Base-by-base conservation (phyloP, 768 basidiomycete species). In the Phaeolepiota aurea region DNA sequence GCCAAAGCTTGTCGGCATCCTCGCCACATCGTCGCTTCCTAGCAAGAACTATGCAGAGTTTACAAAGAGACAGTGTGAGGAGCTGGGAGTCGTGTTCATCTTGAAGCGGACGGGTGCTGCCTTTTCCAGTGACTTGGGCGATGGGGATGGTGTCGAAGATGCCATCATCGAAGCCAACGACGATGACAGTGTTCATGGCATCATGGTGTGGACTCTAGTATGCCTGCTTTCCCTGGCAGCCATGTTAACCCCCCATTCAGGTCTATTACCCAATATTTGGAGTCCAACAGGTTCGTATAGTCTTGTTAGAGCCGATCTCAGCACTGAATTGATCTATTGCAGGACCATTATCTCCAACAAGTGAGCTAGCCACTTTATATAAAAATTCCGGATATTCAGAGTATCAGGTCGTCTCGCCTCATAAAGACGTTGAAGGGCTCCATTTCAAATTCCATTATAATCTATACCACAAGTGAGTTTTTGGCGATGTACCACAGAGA, bases 321-420 rank as follows among this genome's bases (percentile, higher is more conserved):
- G 44, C 21, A 9, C n/a, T n/a, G 35, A 35, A 7, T 35, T 41
- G 37, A 12, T 35, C 3, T 41, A n/a, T n/a, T 14, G 19, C 54
- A 97, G 82, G 96, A 97, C 56, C 90, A 94, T 55, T 99, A 99
- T 59, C 68, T 99, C 41, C 96, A 99, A 61, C 94, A 97, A 68
- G 86, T 82, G 31, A 7, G 7, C 33, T 35, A 7, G 15, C 7
- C 25, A 28, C n/a, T 28, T 35, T 16, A 31, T 31, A 31, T 31
- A 9, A 35, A n/a, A 35, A 16, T 35, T 5, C n/a, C 25, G 25
- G n/a, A 28, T 7, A 7, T 28, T 28, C n/a, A 7, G 25, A 16
- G 5, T 35, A 7, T 21, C 42, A 88, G 86, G 79, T 97, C 42
- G 92, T 99, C 4, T 92, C 90, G 0, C 92, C 96, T 2, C 74